phyloP scores from a whole-genome alignment of 164 flowering plant genomes.

The Chloranthus sessilifolius region DNA sequence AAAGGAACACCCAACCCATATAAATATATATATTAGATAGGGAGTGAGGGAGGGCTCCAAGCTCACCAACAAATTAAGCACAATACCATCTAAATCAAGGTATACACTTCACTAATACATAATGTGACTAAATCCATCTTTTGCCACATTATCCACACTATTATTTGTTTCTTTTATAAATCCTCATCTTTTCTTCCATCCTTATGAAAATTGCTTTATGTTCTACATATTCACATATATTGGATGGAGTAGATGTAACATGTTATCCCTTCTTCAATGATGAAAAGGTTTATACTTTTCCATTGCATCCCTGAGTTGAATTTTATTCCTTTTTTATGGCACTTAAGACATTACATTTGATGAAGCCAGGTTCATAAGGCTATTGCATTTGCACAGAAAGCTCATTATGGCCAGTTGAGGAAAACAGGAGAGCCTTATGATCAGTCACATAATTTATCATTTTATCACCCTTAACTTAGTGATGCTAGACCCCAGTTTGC shows the following conservation, averaged over 20 bases:
- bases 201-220: background rate
- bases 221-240: conserved; percentile 48
- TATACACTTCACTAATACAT: too few species aligned
- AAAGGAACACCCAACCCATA: too few species aligned
- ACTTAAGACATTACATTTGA: conserved; percentile 28
- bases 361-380: conserved; percentile 95
- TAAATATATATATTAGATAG: too few species aligned
- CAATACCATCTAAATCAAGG: too few species aligned
- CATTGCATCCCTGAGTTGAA: conserved; percentile 20
- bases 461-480: too few species aligned
- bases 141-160: too few species aligned
- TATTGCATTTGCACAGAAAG: conserved; percentile 81
- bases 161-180: background rate
- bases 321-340: conserved; percentile 11
- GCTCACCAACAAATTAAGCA: too few species aligned
- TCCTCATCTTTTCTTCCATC: conserved; percentile 1
- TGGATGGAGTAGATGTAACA: conserved; percentile 91
- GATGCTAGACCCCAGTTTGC: too few species aligned
- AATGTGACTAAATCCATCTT: too few species aligned
- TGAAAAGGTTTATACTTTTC: conserved; percentile 51
- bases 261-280: conserved; percentile 69
- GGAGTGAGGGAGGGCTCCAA: too few species aligned
- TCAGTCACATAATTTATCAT: too few species aligned
- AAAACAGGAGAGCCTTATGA: conserved; percentile 72
- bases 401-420: conserved; percentile 76